Base-by-base conservation (phyloP, 495 filamentous ascomycete genomes). In the Cetradonia linearis region DNA sequence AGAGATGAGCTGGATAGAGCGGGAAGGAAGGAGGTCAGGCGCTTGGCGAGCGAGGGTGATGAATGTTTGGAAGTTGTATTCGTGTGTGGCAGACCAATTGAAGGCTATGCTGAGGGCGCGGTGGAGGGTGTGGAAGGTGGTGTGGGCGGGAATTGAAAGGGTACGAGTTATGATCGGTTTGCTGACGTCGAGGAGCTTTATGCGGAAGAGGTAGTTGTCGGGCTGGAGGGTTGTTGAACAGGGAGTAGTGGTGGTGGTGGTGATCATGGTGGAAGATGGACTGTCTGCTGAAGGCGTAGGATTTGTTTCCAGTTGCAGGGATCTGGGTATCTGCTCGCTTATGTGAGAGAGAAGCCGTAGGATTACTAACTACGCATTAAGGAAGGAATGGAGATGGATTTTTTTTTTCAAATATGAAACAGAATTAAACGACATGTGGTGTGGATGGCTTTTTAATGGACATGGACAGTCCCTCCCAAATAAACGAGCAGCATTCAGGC, bases 31-130 rank as follows among this genome's bases (percentile, higher is more conserved):
- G 13, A 40, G 20, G 55, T 58, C 56, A n/a, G 56, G 25, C 16
- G 34, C 13, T 31, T 46, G 30, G 25, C 18, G 37, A 28, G 56
- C 40, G 2, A 20, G 14, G 10, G 30, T 31, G 31, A 10, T 34
- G 50, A 34, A n/a, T 8, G 61, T 28, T 14, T 63, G 33, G 48
- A 65, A 63, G 20, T 60, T 46, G 20, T 68, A 64, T 33, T 54
- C 36, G 44, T 63, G 62, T 10, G 58, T 69, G 2, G 55, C 59
- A n/a, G 63, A 52, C 71, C 71, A 72, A 31, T 64, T 66, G 54
- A 74, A 74, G 30, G 68, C 68, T 30, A 61, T 56, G 52, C 67
- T 64, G n/a, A 74, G 63, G 3, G 70, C 70, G 46, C 62, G 20
- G 56, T 73, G 65, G 33, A 74, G 68, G 14, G 44, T 34, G 37